These are phyloP conservation scores for Pholiota conissans DNA, from an alignment of 768 basidiomycete genomes.

Conservation along the genomic window DNA sequence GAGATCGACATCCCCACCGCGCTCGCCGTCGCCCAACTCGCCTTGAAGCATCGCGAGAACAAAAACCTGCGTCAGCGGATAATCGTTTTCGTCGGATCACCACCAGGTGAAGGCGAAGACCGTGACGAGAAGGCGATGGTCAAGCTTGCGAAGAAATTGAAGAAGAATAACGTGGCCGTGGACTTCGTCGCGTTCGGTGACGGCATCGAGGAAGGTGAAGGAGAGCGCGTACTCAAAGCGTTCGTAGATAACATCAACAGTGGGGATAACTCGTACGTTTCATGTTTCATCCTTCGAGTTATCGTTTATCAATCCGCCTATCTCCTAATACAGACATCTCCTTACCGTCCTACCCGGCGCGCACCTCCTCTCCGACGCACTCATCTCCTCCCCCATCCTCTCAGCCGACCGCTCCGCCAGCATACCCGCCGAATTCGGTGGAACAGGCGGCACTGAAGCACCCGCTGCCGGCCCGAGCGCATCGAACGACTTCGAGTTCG, in stretches of 20 bases:
- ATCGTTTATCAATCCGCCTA: not conserved
- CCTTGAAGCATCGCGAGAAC: slow-evolving; percentile 96
- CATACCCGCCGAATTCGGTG: slow-evolving; percentile 64
- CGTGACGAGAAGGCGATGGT: slow-evolving; percentile 80
- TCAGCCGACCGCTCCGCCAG: slow-evolving; percentile 70
- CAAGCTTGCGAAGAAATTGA: slow-evolving; percentile 93
- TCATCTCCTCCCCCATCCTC: slow-evolving; percentile 81
- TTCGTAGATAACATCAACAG: slow-evolving; percentile 84
- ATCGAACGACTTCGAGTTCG: slow-evolving; percentile 73
- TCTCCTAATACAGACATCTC: slow-evolving; percentile 60
- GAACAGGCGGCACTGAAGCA: slow-evolving; percentile 41
- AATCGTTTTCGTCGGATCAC: slow-evolving; percentile 91
- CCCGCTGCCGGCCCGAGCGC: slow-evolving; percentile 46
- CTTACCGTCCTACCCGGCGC: slow-evolving; percentile 76
- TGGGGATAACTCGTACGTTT: slow-evolving; percentile 82
- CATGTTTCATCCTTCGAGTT: not conserved
- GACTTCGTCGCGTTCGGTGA: slow-evolving; percentile 93
- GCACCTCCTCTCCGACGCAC: slow-evolving; percentile 78
- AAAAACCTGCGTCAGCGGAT: slow-evolving; percentile 97
- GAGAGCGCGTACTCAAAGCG: slow-evolving; percentile 64
- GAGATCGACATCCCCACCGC: slow-evolving; percentile 86
- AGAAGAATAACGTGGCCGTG: slow-evolving; percentile 98
- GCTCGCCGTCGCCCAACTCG: slow-evolving; percentile 92
- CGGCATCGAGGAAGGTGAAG: slow-evolving; percentile 67
- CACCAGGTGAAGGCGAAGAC: slow-evolving; percentile 60